phyloP scores from a whole-genome alignment of 768 basidiomycete genomes.

The Xerocomellus intermedius region DNA sequence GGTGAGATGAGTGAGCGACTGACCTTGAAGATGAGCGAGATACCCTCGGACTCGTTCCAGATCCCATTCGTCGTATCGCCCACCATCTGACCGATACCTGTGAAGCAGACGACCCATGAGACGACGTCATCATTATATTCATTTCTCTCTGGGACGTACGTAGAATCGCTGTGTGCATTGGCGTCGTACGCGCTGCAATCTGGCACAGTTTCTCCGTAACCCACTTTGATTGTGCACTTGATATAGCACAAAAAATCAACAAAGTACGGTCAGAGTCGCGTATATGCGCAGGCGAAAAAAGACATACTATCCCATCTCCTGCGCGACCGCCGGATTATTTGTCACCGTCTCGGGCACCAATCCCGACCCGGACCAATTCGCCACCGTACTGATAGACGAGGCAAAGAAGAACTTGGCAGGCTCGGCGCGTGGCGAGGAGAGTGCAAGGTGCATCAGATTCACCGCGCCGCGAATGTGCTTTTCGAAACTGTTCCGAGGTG shows the following conservation, averaged over 20 bases:
- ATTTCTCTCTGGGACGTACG: conserved; percentile 11
- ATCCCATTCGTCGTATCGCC: conserved; percentile 48
- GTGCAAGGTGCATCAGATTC: conserved; percentile 50
- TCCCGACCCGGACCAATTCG: conserved; percentile 19
- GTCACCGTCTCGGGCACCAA: conserved; percentile 24
- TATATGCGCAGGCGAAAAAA: background rate
- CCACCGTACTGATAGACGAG: conserved; percentile 43
- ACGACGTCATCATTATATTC: background rate
- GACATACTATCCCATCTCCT: conserved; percentile 35
- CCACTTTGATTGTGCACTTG: conserved; percentile 40
- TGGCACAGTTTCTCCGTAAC: conserved; percentile 52
- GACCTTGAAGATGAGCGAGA: conserved; percentile 33
- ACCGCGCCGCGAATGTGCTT: conserved; percentile 48
- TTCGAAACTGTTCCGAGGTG: conserved; percentile 34
- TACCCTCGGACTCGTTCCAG: conserved; percentile 52
- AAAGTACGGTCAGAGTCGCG: background rate
- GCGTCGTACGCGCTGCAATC: conserved; percentile 35
- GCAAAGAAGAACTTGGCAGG: conserved; percentile 49
- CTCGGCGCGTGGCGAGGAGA: conserved; percentile 33
- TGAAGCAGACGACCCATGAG: background rate
- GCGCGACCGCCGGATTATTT: conserved; percentile 26
- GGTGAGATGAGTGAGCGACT: background rate
- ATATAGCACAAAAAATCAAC: background rate
- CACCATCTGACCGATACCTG: conserved; percentile 57
- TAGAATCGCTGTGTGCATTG: conserved; percentile 19